These are phyloP conservation scores for Pulveroboletus sp. DNA, from an alignment of 768 basidiomycete species.

Conservation along the genomic window DNA sequence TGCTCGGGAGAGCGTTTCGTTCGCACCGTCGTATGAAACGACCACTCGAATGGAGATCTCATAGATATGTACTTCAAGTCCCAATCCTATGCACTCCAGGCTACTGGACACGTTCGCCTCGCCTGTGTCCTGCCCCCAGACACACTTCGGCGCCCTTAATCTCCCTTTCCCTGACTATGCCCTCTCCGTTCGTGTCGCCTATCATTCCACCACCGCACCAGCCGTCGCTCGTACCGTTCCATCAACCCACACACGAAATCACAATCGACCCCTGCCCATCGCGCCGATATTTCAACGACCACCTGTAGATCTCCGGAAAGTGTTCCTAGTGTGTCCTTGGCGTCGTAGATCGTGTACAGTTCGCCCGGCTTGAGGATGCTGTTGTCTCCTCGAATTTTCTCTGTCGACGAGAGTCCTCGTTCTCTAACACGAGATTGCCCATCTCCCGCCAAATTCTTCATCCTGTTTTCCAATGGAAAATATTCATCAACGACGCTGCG, in stretches of 20 bases:
- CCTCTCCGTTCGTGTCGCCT: slow-evolving; percentile 18
- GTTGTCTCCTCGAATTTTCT: slow-evolving; percentile 2
- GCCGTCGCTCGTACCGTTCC: slow-evolving; percentile 61
- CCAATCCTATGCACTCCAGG: too few species aligned
- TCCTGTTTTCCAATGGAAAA: slow-evolving; percentile 35
- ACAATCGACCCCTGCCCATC: slow-evolving; percentile 50
- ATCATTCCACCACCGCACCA: slow-evolving; percentile 46
- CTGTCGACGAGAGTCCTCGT: slow-evolving; percentile 9
- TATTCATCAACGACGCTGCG: slow-evolving; percentile 34
- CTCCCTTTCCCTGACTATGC: neutral
- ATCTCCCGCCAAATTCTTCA: neutral
- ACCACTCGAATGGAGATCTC: neutral
- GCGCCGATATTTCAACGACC: slow-evolving; percentile 49
- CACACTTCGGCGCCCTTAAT: slow-evolving; percentile 14
- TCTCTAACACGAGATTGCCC: slow-evolving; percentile 2
- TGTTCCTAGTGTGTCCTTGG: slow-evolving; percentile 61
- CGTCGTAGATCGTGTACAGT: slow-evolving; percentile 57
- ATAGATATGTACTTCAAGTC: neutral
- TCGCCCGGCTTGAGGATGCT: slow-evolving; percentile 49
- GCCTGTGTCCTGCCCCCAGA: neutral
- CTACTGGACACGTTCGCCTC: too few species aligned
- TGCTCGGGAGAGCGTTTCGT: neutral
- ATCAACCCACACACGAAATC: slow-evolving; percentile 53
- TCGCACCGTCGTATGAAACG: slow-evolving; percentile 2
- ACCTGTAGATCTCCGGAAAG: slow-evolving; percentile 46